Percentiles rank a stretch among this genome's conserved stretches.
These are phyloP conservation scores for Athelia psychrophila DNA, from an alignment of 1,284 basidiomycete genomes.

Conservation along the genomic window DNA sequence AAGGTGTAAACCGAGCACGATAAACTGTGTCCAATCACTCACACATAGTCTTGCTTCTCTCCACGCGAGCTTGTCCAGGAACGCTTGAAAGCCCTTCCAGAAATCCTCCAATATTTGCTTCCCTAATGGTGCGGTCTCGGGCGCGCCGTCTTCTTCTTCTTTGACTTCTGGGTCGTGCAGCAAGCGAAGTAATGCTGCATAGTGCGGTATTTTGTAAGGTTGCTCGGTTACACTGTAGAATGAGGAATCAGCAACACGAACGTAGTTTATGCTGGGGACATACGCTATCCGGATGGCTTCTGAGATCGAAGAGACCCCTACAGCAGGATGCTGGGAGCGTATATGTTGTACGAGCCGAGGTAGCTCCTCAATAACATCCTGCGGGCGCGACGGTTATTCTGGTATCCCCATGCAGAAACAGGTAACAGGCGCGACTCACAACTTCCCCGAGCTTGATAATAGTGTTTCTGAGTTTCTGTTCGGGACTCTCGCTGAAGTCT, in stretches of 20 bases:
- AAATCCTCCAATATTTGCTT: constrained; percentile 84
- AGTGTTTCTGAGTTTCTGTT: constrained; percentile 65
- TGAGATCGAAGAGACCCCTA: constrained; percentile 60
- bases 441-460: constrained; percentile 83
- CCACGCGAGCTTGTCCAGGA: constrained; percentile 87
- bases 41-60: constrained; percentile 84
- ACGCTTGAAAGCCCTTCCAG: constrained; percentile 82
- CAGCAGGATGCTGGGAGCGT: constrained; percentile 51
- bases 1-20: constrained; percentile 4
- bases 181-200: constrained; percentile 76
- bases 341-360: constrained; percentile 64
- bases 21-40: constrained; percentile 29
- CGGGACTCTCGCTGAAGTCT: constrained; percentile 65
- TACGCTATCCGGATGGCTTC: constrained; percentile 79
- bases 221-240: constrained; percentile 73
- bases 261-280: constrained; percentile 25
- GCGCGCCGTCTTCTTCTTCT: too few species aligned
- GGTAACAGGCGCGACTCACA: constrained; percentile 44
- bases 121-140: constrained; percentile 53
- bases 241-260: constrained; percentile 3
- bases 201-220: constrained; percentile 89
- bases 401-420: background rate
- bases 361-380: constrained; percentile 74
- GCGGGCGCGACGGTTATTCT: constrained; percentile 18
- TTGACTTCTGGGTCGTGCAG: constrained; percentile 48